Base-by-base conservation (phyloP, 306 rosid species). In the Potentilla sterilis region DNA sequence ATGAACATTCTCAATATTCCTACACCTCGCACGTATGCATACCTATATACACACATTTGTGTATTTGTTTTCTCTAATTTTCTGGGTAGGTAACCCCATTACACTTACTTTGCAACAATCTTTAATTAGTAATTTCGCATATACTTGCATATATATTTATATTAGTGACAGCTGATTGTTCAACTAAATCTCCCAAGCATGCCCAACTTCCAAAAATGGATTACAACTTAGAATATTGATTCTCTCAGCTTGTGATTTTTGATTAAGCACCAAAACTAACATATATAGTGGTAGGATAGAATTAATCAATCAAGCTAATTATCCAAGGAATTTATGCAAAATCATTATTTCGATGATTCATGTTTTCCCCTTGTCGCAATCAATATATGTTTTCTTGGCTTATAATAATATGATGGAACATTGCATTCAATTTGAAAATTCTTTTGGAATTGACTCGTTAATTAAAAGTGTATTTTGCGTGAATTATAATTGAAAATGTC, bases 171-270 rank as follows among this genome's bases (percentile, higher is more conserved):
- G 4, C 18, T 65, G 13, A 19, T 49, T 49, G 73, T 49, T 76
- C 79, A 76, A 76, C 79, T 37, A 76, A 72, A 22, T 76, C 38
- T 21, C 70, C 48, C 44, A 34, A 47, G 66, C 66, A 59, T 12
- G 13, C 66, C 40, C 13, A 24, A 59, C 24, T 11, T 10, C 38
- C 65, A 4, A 24, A 28, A 59, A 28, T 59, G 66, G 19, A 11
- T 22, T 10, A 57, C 19, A 13, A 13, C 66, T 59, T 57, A 9
- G 40, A 59, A 24, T 10, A 9, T 12, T 28, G 6, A 6, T 32
- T 57, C 32, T 28, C 16, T 57, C 16, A 13, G 67, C 0, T 32
- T 8, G 19, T 61, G 8, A 28, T 32, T 32, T 8, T 9, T 61
- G 8, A 28, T 32, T 14, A 61, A 61, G 67, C 14, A 32, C 35